Base-by-base conservation (phyloP, 768 basidiomycete species). In the Russula lepida region DNA sequence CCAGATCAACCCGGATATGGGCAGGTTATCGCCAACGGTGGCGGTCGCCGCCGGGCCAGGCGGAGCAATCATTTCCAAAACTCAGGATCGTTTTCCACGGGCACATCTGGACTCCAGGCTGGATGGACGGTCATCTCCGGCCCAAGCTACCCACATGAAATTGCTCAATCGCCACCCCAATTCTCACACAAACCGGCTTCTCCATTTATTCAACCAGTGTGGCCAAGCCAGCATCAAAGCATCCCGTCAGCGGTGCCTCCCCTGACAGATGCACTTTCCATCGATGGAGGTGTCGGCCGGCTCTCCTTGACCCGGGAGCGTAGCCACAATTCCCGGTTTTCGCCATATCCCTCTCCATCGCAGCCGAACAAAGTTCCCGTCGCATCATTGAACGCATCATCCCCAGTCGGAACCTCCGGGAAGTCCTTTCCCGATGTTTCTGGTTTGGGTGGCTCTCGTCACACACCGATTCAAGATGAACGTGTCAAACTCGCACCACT, bases 1-100 rank as follows among this genome's bases (percentile, higher is more conserved):
- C 91, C 91, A 54, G 89, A 90, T 71, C 88, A 91, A 65, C 82
- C 89, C 35, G 91, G 92, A 8, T 94, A 85, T 71, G 91, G 92
- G 25, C 90, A 92, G 70, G 85, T 93, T 50, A 82, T 92, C 19
- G 76, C 84, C 47, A 78, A 58, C 25, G 49, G 58, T 9, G 47
- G 59, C 7, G 60, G 65, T 17, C 59, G 67, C 33, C 68, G 63
- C 21, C 61, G 64, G 41, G 46, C 59, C 27, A 54, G 63, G 13
- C 66, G 61, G 35, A 65, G 33, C 33, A 61, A 53, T 49, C 60
- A 67, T 39, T 41, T 56, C 30, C 60, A 58, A 52, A 62, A 4
- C 37, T 33, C 66, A 13, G 58, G 51, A 6, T 37, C 56, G 49
- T 28, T 57, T 25, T 44, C 61, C 25, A 48, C 49, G n/a, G 48